These are phyloP conservation scores for Camelina sativa DNA, from an alignment of 345 rosid species.

Conservation along the genomic window DNA sequence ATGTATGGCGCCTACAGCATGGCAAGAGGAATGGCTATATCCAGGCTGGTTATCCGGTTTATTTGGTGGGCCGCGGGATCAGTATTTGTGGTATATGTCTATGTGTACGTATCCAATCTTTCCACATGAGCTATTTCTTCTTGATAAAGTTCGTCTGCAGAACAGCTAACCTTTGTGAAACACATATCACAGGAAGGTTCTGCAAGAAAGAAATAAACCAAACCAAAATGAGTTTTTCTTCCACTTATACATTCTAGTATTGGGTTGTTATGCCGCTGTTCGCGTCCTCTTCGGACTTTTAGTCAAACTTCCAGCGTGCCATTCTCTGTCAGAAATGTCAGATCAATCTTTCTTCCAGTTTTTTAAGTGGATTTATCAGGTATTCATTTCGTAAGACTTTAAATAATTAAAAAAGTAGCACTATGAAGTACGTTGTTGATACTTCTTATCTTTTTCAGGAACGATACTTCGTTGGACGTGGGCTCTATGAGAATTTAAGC, in stretches of 20 bases:
- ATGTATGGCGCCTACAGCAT: conserved; percentile 92
- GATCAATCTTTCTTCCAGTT: conserved; percentile 96
- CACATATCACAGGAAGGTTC: conserved; percentile 68
- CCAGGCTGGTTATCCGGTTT: conserved; percentile 85
- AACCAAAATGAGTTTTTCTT: conserved; percentile 71
- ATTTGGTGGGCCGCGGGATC: conserved; percentile 85
- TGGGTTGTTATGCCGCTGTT: conserved; percentile 85
- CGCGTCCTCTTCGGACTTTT: conserved; percentile 70
- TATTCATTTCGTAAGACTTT: conserved; percentile 41
- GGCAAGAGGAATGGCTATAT: conserved; percentile 97
- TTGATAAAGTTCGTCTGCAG: conserved; percentile 21
- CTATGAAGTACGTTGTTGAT: conserved; percentile 24
- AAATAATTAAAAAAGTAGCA: conserved; percentile 15
- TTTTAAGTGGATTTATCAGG: conserved; percentile 99
- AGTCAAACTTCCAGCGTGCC: conserved; percentile 85
- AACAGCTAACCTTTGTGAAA: conserved; percentile 31
- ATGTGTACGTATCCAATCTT: conserved; percentile 62
- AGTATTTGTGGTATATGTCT: conserved; percentile 70
- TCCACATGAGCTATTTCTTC: conserved; percentile 10
- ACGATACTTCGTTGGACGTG: conserved; percentile 96
- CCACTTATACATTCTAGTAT: conserved; percentile 79
- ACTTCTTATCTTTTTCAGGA: conserved; percentile 62
- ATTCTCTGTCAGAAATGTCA: conserved; percentile 80
- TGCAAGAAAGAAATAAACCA: conserved; percentile 66
- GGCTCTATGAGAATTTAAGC: conserved; percentile 80